Evolutionary conservation across 2,329 filamentous ascomycete genomes (phyloP), one percentile per base, ranked within the genome.

Genomic region (Arthrinium puccinioides): DNA sequence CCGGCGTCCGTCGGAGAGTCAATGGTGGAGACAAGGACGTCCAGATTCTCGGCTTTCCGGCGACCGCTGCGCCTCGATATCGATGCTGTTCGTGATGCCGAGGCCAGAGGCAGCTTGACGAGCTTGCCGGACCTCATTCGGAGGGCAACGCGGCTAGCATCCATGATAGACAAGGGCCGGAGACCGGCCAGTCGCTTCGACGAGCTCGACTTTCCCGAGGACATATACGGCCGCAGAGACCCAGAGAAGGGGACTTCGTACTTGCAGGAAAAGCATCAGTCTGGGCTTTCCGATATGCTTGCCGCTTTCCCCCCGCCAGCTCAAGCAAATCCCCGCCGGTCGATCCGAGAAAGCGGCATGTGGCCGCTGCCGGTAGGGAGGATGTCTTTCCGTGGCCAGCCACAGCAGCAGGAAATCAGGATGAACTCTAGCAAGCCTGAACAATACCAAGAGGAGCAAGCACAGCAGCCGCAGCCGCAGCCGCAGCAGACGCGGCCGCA

Each of bases 101-200:
- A 96, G 59, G 77, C 83, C 2, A 78, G 92, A 52, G 89, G 87
- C 4, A 96, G 89, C 56, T 69, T 95, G 45, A 97, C 92, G 2
- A 96, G 89, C 60, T 66, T 98, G 41, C 84, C 89, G 0, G 92
- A 97, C 56, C 66, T 98, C 42, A 97, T 98, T 48, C 75, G 79
- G 52, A 78, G 92, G 49, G 92, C 92, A 9, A 97, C 90, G 1
- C 79, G 79, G 46, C 67, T 97, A 25, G 90, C 89, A 13, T 78
- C 86, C 0, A 88, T 94, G 61, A 80, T 98, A 41, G 90, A 97
- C 51, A 81, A 81, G 46, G 90, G 90, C 10, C 82, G 67, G 45
- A 66, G 78, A 47, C 78, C 78, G 20, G 75, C 66, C 16, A 82
- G 78, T 50, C 69, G 72, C 13, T 62, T 78, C 33, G 70, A 75